Evolutionary conservation across 352 stramenopile genomes (phyloP).

Genomic region (Ophiocytium majus): DNA sequence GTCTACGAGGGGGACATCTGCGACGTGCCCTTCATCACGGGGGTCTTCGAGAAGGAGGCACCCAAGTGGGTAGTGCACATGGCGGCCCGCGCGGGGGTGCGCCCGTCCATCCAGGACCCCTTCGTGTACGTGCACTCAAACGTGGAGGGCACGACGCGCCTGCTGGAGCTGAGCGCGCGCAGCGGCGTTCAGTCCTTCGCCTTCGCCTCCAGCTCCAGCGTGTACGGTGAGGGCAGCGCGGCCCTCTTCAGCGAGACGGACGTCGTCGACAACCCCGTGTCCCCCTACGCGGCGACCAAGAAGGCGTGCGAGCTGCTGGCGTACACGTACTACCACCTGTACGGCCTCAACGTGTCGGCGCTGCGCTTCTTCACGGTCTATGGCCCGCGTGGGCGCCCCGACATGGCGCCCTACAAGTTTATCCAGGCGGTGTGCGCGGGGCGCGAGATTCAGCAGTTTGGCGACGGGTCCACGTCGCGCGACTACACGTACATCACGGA

Average conservation of each 20-base stretch:
- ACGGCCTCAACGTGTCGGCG: slow-evolving; percentile 86
- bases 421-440: slow-evolving; percentile 87
- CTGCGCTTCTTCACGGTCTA: slow-evolving; percentile 99
- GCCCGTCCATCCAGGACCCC: slow-evolving; percentile 93
- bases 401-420: slow-evolving; percentile 99
- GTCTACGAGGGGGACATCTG: slow-evolving; percentile 89
- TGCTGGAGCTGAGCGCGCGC: slow-evolving; percentile 84
- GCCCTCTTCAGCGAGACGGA: slow-evolving; percentile 62
- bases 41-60: slow-evolving; percentile 30
- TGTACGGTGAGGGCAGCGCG: slow-evolving; percentile 52
- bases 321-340: slow-evolving; percentile 94
- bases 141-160: slow-evolving; percentile 82
- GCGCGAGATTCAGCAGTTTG: slow-evolving; percentile 90
- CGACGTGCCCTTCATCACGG: slow-evolving; percentile 67
- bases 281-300: slow-evolving; percentile 94
- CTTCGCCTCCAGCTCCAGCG: slow-evolving; percentile 77
- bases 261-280: slow-evolving; percentile 87
- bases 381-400: slow-evolving; percentile 83
- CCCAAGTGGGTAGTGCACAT: slow-evolving; percentile 70
- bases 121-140: slow-evolving; percentile 96
- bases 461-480: slow-evolving; percentile 84
- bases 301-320: slow-evolving; percentile 91
- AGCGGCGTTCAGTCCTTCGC: slow-evolving; percentile 88
- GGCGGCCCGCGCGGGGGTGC: slow-evolving; percentile 87
- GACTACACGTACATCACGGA: slow-evolving; percentile 99